Percentiles rank a stretch among this genome's conserved stretches.
These are phyloP conservation scores for Detonula confervacea DNA, from an alignment of 352 stramenopile species.

Conservation along the genomic window DNA sequence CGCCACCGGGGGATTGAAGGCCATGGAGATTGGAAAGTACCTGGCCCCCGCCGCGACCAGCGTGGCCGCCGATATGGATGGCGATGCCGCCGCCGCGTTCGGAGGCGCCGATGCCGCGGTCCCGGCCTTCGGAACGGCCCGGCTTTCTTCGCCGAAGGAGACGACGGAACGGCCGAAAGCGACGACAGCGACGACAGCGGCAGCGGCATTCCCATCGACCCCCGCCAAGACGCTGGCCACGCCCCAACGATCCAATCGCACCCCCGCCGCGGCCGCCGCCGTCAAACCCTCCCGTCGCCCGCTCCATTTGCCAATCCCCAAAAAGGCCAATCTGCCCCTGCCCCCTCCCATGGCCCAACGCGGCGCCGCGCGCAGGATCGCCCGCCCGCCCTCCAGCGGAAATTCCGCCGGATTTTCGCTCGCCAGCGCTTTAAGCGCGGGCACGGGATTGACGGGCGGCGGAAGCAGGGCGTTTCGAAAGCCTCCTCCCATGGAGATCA, in stretches of 20 bases:
- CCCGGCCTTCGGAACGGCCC: no score
- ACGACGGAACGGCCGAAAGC: no score
- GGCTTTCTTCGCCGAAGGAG: no score
- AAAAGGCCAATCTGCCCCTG: slow-evolving; percentile 26
- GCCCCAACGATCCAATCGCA: neutral
- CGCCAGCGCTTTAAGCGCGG: neutral
- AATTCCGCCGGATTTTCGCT: slow-evolving; percentile 1
- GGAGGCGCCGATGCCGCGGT: no score
- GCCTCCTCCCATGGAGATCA: slow-evolving; percentile 31
- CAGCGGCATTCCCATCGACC: neutral
- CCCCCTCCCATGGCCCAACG: slow-evolving; percentile 14
- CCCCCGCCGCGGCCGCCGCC: neutral
- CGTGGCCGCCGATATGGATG: neutral
- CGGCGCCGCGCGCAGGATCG: neutral
- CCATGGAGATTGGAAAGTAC: slow-evolving; percentile 14
- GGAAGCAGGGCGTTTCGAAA: slow-evolving; percentile 21
- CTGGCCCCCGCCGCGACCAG: slow-evolving; percentile 1
- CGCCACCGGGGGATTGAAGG: neutral
- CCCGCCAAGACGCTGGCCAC: no score
- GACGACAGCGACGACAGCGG: neutral
- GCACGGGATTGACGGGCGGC: neutral
- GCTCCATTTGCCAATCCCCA: slow-evolving; percentile 17
- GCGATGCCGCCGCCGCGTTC: neutral
- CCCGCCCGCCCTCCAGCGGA: neutral
- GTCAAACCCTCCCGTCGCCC: neutral